Evolutionary conservation across 2,329 filamentous ascomycete genomes (phyloP), one percentile per base, ranked within the genome.

Genomic region (Boeremia exigua): DNA sequence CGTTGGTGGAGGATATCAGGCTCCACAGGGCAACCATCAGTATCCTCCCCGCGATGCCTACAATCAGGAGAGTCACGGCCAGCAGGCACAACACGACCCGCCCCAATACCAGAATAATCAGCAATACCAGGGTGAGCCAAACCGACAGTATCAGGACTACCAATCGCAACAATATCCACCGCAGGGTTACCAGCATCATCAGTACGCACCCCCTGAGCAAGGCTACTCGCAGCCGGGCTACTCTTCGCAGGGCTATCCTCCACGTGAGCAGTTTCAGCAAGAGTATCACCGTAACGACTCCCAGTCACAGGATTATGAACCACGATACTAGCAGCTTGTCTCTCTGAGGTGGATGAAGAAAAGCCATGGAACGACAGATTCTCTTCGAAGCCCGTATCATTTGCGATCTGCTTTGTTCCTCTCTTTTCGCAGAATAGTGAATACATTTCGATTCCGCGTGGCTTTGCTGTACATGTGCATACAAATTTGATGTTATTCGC

Each of bases 1-100:
- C 11, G 47, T 59, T 12, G 58, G 63, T 27, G 59, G 62, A 39
- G 57, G 52, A 8, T 47, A 50, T 2, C 56, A 61, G 28, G 19
- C 37, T 19, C 19, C 28, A 8, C 58, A 56, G n/a, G 58, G 47
- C 28, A 32, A 53, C 14, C 46, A 38, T 37, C 46, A 32, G 36
- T 32, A 40, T 10, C 36, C 51, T 38, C 17, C 53, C 9, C 48
- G 56, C 11, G 29, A 60, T 27, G 51, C 38, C 53, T 48, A 48
- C 15, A 25, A 36, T 17, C 52, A 51, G 39, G 56, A 61, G 14
- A 28, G 36, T 4, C 48, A 51, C 6, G 17, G 19, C 1, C 48
- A 45, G 12, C 50, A 58, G 27, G 43, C 43, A 29, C 55, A 59
- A 39, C 37, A 56, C 15, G 42, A 52, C 17, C 40, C 56, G 4